These are phyloP conservation scores for Coemansia sp. DNA, from an alignment of 192 early-diverging fungal genomes.

Conservation along the genomic window DNA sequence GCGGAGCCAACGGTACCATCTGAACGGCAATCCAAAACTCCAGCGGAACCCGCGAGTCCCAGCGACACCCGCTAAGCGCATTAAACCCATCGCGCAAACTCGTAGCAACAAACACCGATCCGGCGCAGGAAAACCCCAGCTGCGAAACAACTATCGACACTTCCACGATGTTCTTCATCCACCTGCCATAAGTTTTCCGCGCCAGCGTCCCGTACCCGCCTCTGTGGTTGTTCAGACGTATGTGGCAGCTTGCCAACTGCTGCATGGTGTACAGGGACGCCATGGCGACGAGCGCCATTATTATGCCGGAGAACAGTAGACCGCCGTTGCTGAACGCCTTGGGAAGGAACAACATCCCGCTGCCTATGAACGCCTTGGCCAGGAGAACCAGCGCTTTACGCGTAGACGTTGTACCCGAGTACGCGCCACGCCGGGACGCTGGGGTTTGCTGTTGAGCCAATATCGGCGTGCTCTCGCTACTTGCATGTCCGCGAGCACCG, in stretches of 20 bases:
- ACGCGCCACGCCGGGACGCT: not conserved
- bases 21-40: constrained; percentile 75
- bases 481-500: not conserved
- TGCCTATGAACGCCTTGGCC: constrained; percentile 75
- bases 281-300: constrained; percentile 55
- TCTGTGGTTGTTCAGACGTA: constrained; percentile 31
- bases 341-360: constrained; percentile 69
- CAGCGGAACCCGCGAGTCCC: constrained; percentile 47
- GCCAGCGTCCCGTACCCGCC: constrained; percentile 67
- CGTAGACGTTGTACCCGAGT: constrained; percentile 53
- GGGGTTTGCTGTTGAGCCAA: not conserved
- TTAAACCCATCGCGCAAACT: constrained; percentile 70
- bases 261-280: constrained; percentile 62
- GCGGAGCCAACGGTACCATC: constrained; percentile 66
- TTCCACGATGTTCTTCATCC: constrained; percentile 58
- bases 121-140: constrained; percentile 82
- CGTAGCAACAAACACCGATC: constrained; percentile 84
- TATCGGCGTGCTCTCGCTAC: not conserved
- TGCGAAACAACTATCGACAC: constrained; percentile 69
- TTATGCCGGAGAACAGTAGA: constrained; percentile 55
- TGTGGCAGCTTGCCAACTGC: constrained; percentile 59
- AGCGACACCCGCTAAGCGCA: constrained; percentile 62
- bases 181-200: constrained; percentile 56
- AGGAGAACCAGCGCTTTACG: constrained; percentile 71
- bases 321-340: constrained; percentile 75